Evolutionary conservation across 2,329 filamentous ascomycete species (phyloP), one percentile per base, ranked within the genome.

Genomic region (Colletotrichum sp.): DNA sequence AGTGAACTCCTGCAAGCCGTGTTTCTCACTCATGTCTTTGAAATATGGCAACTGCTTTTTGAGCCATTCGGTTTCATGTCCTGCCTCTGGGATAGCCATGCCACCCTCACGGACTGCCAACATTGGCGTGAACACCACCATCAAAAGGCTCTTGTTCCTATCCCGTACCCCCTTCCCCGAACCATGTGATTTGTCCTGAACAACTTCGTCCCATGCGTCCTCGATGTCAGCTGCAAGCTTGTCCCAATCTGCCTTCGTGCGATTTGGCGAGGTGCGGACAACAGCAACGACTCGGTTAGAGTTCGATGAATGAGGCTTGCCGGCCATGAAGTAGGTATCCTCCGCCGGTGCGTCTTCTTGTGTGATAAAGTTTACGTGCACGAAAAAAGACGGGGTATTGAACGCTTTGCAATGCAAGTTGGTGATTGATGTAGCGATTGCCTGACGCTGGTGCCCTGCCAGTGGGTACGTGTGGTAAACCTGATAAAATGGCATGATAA

Each of bases 401-500:
- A 74, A 74, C 9, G 72, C 61, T 4, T n/a, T 62, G 30, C 52
- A 74, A n/a, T 74, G 72, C 7, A 71, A 26, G 12, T 61, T 43
- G 21, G 61, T 74, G 12, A 66, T 71, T 13, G 68, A 38, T 2
- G 52, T 9, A 5, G 68, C 68, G 18, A 71, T 62, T 1, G 61
- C 59, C 34, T 71, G 61, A 14, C 69, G 69, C 30, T 71, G 61
- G 14, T 26, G 16, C 34, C 30, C 16, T 2, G 36, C n/a, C 1
- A 74, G 55, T 13, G 52, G 36, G 18, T 34, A 61, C 9, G 52
- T 71, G 18, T 66, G 67, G 14, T 71, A 12, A 8, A 71, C 38
- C 10, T 71, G 48, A 16, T 66, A 74, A 21, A 66, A 66, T 8
- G 61, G 72, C 68, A 71, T 74, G 9, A 6, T 48, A 24, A 32